Evolutionary conservation across 805 yeast species (phyloP).

Genomic region (Candida coleopterorum): DNA sequence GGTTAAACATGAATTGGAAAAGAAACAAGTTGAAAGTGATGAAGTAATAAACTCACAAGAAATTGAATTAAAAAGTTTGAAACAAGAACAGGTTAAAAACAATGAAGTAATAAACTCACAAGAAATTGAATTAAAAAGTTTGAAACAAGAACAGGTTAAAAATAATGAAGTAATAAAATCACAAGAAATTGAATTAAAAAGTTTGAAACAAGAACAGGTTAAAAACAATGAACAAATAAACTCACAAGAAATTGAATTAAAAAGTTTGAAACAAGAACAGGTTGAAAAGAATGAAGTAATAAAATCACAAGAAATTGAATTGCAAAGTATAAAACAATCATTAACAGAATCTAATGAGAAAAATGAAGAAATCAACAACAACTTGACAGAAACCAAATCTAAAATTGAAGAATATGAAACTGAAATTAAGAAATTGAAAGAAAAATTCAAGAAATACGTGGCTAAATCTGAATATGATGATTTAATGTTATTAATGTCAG

Average conservation of each 20-base stretch:
- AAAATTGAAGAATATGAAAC: slow-evolving; percentile 4
- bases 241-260: not conserved
- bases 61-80: not conserved
- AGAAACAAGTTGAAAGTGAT: not conserved
- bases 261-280: not conserved
- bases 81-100: too few species aligned
- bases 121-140: not conserved
- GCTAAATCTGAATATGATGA: slow-evolving; percentile 64
- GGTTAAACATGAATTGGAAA: not conserved
- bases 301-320: not conserved
- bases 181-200: not conserved
- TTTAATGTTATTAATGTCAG: slow-evolving; percentile 68
- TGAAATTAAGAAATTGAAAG: slow-evolving; percentile 10
- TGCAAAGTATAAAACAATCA: not conserved
- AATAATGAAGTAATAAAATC: slow-evolving; percentile 2
- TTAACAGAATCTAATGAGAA: too few species aligned
- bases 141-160: slow-evolving; percentile 1
- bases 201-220: slow-evolving; percentile 1
- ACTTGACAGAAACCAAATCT: too few species aligned
- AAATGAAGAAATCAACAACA: too few species aligned
- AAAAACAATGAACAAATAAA: too few species aligned
- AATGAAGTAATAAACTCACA: too few species aligned
- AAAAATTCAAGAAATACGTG: slow-evolving; percentile 21
- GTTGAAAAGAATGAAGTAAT: too few species aligned
- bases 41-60: not conserved